These are phyloP conservation scores for Orychophragmus violaceus DNA, from an alignment of 345 rosid species.

Conservation along the genomic window DNA sequence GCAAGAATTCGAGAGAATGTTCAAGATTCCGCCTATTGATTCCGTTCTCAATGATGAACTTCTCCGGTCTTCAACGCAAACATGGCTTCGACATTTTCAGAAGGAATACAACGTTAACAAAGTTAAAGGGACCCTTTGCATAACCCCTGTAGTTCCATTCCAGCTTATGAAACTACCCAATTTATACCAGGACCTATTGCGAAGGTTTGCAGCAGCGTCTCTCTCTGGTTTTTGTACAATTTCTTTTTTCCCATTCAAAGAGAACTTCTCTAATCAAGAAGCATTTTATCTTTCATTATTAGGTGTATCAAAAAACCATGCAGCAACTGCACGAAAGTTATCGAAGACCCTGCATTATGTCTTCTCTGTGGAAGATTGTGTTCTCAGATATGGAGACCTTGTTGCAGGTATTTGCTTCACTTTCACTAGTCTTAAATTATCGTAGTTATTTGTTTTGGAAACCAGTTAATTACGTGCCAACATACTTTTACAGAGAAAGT, in stretches of 20 bases:
- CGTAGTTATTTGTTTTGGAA: neutral
- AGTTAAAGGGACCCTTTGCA: conserved; percentile 32
- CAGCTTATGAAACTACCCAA: conserved; percentile 79
- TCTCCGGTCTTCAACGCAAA: conserved; percentile 39
- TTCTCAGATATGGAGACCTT: conserved; percentile 60
- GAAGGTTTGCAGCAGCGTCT: conserved; percentile 48
- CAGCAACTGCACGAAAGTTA: conserved; percentile 43
- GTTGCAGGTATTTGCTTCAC: conserved; percentile 67
- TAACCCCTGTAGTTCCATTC: conserved; percentile 66
- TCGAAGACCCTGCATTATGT: conserved; percentile 77
- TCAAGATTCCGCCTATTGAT: conserved; percentile 66
- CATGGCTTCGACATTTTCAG: conserved; percentile 65
- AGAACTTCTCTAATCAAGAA: conserved; percentile 9
- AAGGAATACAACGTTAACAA: conserved; percentile 35
- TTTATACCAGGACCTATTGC: conserved; percentile 75
- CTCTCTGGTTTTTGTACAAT: conserved; percentile 5
- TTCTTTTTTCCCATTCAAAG: neutral
- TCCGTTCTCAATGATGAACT: conserved; percentile 46
- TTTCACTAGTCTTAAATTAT: conserved; percentile 5
- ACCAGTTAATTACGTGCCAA: neutral
- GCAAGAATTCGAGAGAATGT: conserved; percentile 61
- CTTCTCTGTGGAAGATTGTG: conserved; percentile 88
- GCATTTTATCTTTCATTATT: conserved; percentile 9
- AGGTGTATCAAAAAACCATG: conserved; percentile 80
- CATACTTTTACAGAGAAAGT: conserved; percentile 45